A percentile compares a stretch with the other conserved stretches of the same genome.
Evolutionary conservation across 83 land plant genomes (phyloP).

Genomic region (Larix sibirica): DNA sequence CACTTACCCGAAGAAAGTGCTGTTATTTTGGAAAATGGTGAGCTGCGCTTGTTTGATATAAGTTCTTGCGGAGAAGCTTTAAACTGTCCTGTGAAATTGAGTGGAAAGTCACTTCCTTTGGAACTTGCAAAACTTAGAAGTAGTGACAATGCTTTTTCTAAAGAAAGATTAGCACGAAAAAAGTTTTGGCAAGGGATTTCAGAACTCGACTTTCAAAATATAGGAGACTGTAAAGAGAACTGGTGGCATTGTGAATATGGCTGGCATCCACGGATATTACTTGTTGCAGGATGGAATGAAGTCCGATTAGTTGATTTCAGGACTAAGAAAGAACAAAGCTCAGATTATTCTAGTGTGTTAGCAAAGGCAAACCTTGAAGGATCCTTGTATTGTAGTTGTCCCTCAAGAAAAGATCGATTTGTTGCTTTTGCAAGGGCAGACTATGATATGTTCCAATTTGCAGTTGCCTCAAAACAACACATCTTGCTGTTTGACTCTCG

Average conservation of each 20-base stretch:
- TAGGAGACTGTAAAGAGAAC: not conserved
- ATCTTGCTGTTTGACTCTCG: constrained; percentile 15
- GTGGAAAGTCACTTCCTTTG: constrained; percentile 6
- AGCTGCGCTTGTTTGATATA: constrained; percentile 46
- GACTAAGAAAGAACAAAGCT: not conserved
- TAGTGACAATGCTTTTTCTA: not conserved
- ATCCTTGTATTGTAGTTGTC: not conserved
- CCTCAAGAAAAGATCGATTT: constrained; percentile 2
- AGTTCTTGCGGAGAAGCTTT: not conserved
- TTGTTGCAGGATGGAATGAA: constrained; percentile 13
- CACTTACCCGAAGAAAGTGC: constrained; percentile 51
- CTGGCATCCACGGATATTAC: constrained; percentile 22
- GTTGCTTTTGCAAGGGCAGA: constrained; percentile 12
- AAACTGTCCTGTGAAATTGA: not conserved
- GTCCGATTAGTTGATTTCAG: constrained; percentile 15
- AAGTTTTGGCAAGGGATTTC: not conserved
- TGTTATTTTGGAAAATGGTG: constrained; percentile 53
- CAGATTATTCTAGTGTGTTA: not conserved
- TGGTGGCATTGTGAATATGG: constrained; percentile 18
- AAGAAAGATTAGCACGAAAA: not conserved
- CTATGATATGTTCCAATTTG: constrained; percentile 9
- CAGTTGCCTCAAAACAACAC: not conserved
- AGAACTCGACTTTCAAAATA: not conserved
- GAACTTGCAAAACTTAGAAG: not conserved
- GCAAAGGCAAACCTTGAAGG: not conserved